Conservation (phyloP, 768 basidiomycete species). For the Leccinellum albellum region DNA sequence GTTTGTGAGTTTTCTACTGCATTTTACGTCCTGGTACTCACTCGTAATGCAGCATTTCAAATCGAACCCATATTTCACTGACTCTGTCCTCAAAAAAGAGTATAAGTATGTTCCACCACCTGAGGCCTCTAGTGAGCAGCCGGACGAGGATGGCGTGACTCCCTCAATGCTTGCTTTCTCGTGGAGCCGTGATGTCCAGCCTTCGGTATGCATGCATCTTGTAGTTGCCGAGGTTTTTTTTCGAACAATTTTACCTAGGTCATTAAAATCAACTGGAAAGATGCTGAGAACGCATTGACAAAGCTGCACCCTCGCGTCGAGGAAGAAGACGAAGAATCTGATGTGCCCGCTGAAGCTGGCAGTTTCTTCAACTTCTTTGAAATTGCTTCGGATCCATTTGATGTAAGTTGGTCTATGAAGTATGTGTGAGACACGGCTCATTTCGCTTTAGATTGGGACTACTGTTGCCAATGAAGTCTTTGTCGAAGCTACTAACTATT, state of each 20-base stretch:
- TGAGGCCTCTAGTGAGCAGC: slow-evolving; percentile 48
- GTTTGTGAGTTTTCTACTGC: slow-evolving; percentile 61
- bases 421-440: slow-evolving; percentile 5
- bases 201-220: slow-evolving; percentile 47
- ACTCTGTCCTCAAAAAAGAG: slow-evolving; percentile 76
- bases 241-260: slow-evolving; percentile 37
- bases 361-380: slow-evolving; percentile 92
- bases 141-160: slow-evolving; percentile 74
- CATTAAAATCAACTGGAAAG: slow-evolving; percentile 78
- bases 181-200: slow-evolving; percentile 70
- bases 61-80: slow-evolving; percentile 79
- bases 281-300: slow-evolving; percentile 68
- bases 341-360: slow-evolving; percentile 61
- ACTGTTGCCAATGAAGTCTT: slow-evolving; percentile 75
- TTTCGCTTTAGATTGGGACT: slow-evolving; percentile 55
- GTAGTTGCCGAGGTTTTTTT: neutral
- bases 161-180: slow-evolving; percentile 75
- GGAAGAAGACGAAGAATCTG: slow-evolving; percentile 54
- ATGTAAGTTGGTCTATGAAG: slow-evolving; percentile 44
- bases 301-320: slow-evolving; percentile 69
- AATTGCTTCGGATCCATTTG: slow-evolving; percentile 55
- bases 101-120: slow-evolving; percentile 66
- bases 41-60: slow-evolving; percentile 61
- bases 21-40: slow-evolving; percentile 6
- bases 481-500: slow-evolving; percentile 77